These are phyloP conservation scores for Strobilomyces echinocephalus DNA, from an alignment of 768 basidiomycete species.

Conservation along the genomic window DNA sequence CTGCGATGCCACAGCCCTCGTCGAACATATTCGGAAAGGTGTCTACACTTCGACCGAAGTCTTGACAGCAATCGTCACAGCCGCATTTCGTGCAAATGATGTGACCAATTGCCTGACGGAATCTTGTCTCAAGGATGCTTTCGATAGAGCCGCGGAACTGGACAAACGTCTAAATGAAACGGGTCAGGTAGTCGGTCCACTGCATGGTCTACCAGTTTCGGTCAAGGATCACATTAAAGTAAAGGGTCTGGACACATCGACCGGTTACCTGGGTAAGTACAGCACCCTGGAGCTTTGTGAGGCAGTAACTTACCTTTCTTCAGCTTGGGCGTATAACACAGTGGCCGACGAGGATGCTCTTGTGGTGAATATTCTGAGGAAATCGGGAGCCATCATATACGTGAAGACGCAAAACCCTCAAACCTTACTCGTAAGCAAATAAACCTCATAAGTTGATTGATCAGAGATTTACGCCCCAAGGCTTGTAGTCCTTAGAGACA, in stretches of 20 bases:
- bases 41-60: conserved; percentile 24
- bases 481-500: conserved; percentile 45
- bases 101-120: conserved; percentile 53
- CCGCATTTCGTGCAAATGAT: conserved; percentile 28
- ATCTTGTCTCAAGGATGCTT: conserved; percentile 51
- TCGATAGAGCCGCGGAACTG: conserved; percentile 44
- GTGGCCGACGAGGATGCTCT: conserved; percentile 40
- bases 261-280: conserved; percentile 26
- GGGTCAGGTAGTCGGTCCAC: conserved; percentile 43
- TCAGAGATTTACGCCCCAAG: conserved; percentile 10
- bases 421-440: conserved; percentile 41
- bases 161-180: conserved; percentile 44
- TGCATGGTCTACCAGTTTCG: conserved; percentile 42
- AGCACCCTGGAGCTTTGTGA: background rate
- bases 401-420: conserved; percentile 47
- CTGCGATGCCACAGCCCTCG: conserved; percentile 27
- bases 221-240: conserved; percentile 47
- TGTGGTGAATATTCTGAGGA: conserved; percentile 40
- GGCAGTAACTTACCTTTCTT: conserved; percentile 13
- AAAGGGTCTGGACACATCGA: conserved; percentile 39
- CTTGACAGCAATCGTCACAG: conserved; percentile 25
- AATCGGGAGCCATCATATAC: conserved; percentile 43
- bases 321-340: conserved; percentile 37
- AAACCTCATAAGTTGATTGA: background rate
- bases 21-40: conserved; percentile 18